These are phyloP conservation scores for Solanum sparsipilum DNA, from an alignment of 257 asterid species.

Conservation along the genomic window DNA sequence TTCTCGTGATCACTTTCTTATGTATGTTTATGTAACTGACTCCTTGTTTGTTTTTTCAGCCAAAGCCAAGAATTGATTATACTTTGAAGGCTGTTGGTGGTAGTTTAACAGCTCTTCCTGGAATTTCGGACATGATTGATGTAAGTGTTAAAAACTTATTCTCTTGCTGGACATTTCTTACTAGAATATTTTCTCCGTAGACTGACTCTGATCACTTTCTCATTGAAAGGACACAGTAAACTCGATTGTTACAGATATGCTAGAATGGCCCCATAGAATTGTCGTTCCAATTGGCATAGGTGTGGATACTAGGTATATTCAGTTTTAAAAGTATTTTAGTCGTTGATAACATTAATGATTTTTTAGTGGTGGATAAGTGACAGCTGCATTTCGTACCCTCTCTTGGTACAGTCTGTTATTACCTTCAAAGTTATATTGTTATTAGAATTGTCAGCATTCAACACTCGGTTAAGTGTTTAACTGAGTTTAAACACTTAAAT, in stretches of 20 bases:
- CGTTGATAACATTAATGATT: neutral
- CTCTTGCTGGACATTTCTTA: neutral
- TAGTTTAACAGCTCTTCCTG: conserved; percentile 93
- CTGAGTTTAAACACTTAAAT: neutral
- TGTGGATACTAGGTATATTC: conserved; percentile 63
- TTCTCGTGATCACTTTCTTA: neutral
- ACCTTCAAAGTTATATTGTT: neutral
- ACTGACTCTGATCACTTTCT: conserved; percentile 16
- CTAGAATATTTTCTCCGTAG: neutral
- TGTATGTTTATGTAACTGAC: neutral
- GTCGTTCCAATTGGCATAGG: conserved; percentile 92
- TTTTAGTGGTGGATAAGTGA: neutral
- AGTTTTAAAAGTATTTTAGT: neutral
- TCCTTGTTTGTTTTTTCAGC: conserved; percentile 38
- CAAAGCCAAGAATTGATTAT: conserved; percentile 87
- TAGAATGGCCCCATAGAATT: conserved; percentile 98
- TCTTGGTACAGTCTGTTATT: neutral
- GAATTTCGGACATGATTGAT: conserved; percentile 90
- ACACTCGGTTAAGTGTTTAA: neutral
- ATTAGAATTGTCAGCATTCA: neutral
- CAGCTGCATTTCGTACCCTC: neutral
- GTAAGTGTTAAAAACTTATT: conserved; percentile 35
- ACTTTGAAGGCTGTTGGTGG: conserved; percentile 94
- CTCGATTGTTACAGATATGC: conserved; percentile 76
- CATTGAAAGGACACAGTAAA: conserved; percentile 66